Evolutionary conservation across 2,329 filamentous ascomycete genomes (phyloP), one percentile per base, ranked within the genome.

Genomic region (Penicillium aurantiogriseum): DNA sequence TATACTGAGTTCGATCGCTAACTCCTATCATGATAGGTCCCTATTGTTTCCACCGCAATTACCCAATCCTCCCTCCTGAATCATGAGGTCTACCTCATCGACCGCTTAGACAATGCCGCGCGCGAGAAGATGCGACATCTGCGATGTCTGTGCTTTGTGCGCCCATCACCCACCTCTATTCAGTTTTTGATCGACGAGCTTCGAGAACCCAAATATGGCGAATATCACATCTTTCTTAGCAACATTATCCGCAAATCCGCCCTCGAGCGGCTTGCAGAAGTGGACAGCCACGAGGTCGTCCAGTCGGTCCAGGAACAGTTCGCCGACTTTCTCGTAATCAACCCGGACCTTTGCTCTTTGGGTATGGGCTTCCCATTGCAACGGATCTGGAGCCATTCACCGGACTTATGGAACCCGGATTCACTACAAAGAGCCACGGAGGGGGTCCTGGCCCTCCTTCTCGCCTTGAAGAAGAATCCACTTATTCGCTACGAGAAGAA

Each of bases 61-160:
- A 97, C 94, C 2, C 95, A 99, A 74, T 99, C 94, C 29, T 87
- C 91, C 39, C 85, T 99, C 21, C 86, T 99, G 62, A 96, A 91
- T 71, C 92, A 99, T 79, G 93, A 97, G 78, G 90, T 99, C 66
- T 99, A 97, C 77, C 90, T 99, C 60, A 97, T 95, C 69, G 94
- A 99, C 76, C 91, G 94, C 58, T 80, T 99, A 56, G 94, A 97
- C 73, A 97, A 97, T 67, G 80, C 85, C 58, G 87, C 87, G 62
- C 86, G 94, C 47, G 95, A 99, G 79, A 97, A 96, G 82, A 97
- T 99, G 94, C 89, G 94, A 61, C 94, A 99, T 79, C 82, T 99
- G 51, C 87, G 92, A 51, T 99, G 94, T 74, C 79, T 97, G 29
- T 97, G 92, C 72, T 93, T 99, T 66, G 85, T 99, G 47, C 88